phyloP scores from a whole-genome alignment of 176 grass and related monocot species.

The Ampelocalamus luodianensis region DNA sequence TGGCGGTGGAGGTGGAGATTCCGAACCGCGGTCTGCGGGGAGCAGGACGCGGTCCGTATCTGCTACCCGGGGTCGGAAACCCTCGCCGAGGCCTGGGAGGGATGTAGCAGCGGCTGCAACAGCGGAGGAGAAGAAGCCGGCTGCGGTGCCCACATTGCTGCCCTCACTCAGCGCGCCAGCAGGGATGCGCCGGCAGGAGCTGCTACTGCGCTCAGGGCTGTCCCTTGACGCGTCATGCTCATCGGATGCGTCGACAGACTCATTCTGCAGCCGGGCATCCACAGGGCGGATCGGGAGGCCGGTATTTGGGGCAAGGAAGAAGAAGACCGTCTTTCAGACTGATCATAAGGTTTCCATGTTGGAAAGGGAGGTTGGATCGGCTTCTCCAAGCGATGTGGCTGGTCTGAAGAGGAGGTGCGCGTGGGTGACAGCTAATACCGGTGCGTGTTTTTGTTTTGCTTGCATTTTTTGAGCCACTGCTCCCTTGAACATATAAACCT shows the following conservation, averaged over 20 bases:
- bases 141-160: slow-evolving; percentile 49
- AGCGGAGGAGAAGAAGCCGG: slow-evolving; percentile 46
- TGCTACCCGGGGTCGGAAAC: slow-evolving; percentile 55
- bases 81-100: slow-evolving; percentile 53
- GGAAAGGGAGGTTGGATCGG: slow-evolving; percentile 52
- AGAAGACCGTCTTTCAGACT: slow-evolving; percentile 49
- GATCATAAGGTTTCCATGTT: slow-evolving; percentile 57
- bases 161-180: slow-evolving; percentile 54
- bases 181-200: slow-evolving; percentile 67
- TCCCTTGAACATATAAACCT: slow-evolving; percentile 13
- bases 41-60: slow-evolving; percentile 58
- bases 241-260: slow-evolving; percentile 84
- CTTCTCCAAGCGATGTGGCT: slow-evolving; percentile 42
- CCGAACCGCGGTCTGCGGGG: slow-evolving; percentile 45
- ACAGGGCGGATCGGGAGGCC: slow-evolving; percentile 81
- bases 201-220: slow-evolving; percentile 77
- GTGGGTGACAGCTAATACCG: slow-evolving; percentile 89
- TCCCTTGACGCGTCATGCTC: slow-evolving; percentile 94
- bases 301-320: slow-evolving; percentile 47
- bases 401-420: slow-evolving; percentile 75
- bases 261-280: slow-evolving; percentile 96
- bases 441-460: slow-evolving; percentile 37
- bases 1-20: slow-evolving; percentile 49
- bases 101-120: slow-evolving; percentile 5
- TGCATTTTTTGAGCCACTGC: slow-evolving; percentile 21